phyloP scores from a whole-genome alignment of 805 yeast genomes.

The Clavispora fructus region DNA sequence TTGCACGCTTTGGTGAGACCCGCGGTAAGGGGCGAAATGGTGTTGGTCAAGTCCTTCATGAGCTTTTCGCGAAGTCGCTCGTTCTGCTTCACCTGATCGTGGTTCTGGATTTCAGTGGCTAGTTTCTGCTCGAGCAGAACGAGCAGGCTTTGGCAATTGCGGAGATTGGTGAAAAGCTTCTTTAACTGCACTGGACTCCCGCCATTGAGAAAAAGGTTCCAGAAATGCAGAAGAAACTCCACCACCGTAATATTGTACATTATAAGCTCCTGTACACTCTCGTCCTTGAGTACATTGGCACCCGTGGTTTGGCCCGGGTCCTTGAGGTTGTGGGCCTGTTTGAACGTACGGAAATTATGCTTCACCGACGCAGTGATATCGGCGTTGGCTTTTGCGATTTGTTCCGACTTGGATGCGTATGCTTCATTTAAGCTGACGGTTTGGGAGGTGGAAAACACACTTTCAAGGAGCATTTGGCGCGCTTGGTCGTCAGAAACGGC shows the following conservation, averaged over 20 bases:
- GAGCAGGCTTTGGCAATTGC: slow-evolving; percentile 28
- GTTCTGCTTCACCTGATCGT: slow-evolving; percentile 18
- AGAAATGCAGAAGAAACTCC: slow-evolving; percentile 40
- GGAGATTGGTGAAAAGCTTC: slow-evolving; percentile 32
- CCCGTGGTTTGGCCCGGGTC: slow-evolving; percentile 9
- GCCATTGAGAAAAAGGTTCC: slow-evolving; percentile 34
- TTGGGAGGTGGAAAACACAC: slow-evolving; percentile 11
- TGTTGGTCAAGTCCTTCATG: slow-evolving; percentile 26
- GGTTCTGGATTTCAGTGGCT: slow-evolving; percentile 8
- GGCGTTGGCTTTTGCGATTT: slow-evolving; percentile 38
- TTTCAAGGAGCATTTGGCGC: slow-evolving; percentile 8
- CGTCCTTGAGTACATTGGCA: slow-evolving; percentile 32
- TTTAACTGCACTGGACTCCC: slow-evolving; percentile 34
- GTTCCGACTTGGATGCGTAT: slow-evolving; percentile 23
- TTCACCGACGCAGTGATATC: slow-evolving; percentile 46
- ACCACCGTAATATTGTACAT: slow-evolving; percentile 35
- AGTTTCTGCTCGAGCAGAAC: slow-evolving; percentile 22
- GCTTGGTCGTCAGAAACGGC: slow-evolving; percentile 3
- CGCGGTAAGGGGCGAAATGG: slow-evolving; percentile 27
- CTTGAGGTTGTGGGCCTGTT: slow-evolving; percentile 21
- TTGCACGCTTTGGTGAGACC: slow-evolving; percentile 30
- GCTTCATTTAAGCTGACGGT: slow-evolving; percentile 25
- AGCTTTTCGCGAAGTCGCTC: slow-evolving; percentile 31
- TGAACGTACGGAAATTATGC: slow-evolving; percentile 50
- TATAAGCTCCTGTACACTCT: slow-evolving; percentile 28